Conservation (phyloP, 345 rosid genomes). For the Luvunga scandens region DNA sequence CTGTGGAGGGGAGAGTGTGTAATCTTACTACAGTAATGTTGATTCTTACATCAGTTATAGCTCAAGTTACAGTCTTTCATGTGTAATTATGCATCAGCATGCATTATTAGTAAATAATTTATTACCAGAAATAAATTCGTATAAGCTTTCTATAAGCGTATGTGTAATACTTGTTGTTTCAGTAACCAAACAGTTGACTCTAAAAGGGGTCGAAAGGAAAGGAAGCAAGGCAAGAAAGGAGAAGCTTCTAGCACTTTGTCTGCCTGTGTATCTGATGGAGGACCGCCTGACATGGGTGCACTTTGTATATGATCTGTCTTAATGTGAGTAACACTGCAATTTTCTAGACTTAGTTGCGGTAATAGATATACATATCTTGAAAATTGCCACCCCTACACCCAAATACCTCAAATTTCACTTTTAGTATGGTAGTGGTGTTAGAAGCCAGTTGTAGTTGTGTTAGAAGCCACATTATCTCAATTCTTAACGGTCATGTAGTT, state of each 20-base stretch:
- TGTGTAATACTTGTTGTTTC: slow-evolving; percentile 13
- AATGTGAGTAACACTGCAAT: slow-evolving; percentile 13
- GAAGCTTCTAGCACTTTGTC: slow-evolving; percentile 29
- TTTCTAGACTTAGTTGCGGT: no score
- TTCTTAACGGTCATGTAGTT: neutral
- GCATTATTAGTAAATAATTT: neutral
- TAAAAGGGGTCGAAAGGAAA: slow-evolving; percentile 56
- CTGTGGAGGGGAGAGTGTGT: neutral
- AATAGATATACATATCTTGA: no score
- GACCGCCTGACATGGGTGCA: slow-evolving; percentile 73
- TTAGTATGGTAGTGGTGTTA: no score
- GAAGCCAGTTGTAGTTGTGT: no score
- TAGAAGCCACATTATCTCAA: neutral
- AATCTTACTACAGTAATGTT: neutral
- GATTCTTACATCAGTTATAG: neutral
- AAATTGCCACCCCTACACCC: no score
- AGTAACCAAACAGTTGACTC: slow-evolving; percentile 52
- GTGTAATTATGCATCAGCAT: neutral
- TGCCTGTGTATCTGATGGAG: slow-evolving; percentile 42
- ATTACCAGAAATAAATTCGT: neutral
- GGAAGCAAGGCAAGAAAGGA: slow-evolving; percentile 52
- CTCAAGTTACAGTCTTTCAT: neutral
- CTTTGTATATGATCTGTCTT: slow-evolving; percentile 62
- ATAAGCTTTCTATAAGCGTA: neutral
- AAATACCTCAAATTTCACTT: no score